Evolutionary conservation across 2,329 filamentous ascomycete species (phyloP), one percentile per base, ranked within the genome.

Genomic region (Aphanoascus verrucosus): DNA sequence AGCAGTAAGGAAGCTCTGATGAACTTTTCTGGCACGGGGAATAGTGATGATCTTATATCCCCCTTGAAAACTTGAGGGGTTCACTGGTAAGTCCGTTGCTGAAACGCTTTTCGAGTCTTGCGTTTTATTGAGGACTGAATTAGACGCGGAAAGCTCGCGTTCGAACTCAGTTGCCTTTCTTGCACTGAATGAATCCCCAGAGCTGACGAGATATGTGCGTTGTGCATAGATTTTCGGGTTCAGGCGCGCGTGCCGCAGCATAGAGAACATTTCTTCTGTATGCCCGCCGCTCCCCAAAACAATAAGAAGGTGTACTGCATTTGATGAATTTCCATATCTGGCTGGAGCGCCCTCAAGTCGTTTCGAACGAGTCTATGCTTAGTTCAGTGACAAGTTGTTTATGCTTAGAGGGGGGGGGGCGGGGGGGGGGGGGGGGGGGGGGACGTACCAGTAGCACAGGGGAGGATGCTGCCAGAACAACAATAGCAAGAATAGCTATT

Each of bases 231-330:
- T 69, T 65, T 52, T 66, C 43, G 58, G 74, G 43, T 70, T 62
- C 40, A 75, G 38, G 70, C 69, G 55, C 73, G 74, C 63, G 78
- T 79, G 59, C 77, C 79, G 60, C 75, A 98, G 80, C 74, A 96
- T 86, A 63, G 85, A 82, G 58, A 95, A 77, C 86, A 98, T 94
- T 70, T 98, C 93, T 46, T 88, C 84, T 0, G 93, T 96, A 70
- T 98, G 93, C 0, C 93, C 93, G 32, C 93, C 93, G 2, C 87
- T 94, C 50, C 93, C 93, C 20, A 97, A 84, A 23, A 97, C 83
- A 58, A 94, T 79, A 32, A 94, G 74, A 52, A 89, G 74, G 67
- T 90, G 82, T 5, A 52, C 12, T 46, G 37, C 5, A 12, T 17
- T 34, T 12, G 14, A 32, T 19, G 50, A 8, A 6, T 46, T 46